Conservation (phyloP, 768 basidiomycete genomes). For the Dentipellis sp. region DNA sequence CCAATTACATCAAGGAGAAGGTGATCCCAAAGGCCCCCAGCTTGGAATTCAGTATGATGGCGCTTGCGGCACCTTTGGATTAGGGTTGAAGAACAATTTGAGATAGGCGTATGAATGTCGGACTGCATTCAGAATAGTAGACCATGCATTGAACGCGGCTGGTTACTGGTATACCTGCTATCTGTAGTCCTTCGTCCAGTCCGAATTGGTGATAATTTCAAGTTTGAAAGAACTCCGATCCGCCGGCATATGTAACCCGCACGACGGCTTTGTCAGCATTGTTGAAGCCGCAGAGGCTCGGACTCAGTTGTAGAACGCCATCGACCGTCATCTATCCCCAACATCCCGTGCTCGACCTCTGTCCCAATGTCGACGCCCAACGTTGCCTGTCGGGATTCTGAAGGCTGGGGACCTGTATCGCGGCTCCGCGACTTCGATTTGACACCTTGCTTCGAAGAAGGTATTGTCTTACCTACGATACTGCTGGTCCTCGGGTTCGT, state of each 20-base stretch:
- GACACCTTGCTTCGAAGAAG: slow-evolving; percentile 78
- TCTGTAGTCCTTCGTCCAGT: too few species aligned
- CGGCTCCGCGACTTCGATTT: slow-evolving; percentile 57
- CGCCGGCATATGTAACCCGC: too few species aligned
- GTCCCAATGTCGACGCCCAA: neutral
- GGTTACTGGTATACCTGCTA: too few species aligned
- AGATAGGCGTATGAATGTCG: too few species aligned
- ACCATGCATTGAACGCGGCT: neutral
- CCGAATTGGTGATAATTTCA: too few species aligned
- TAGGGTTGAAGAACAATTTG: neutral
- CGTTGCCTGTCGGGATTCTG: slow-evolving; percentile 38
- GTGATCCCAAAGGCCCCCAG: slow-evolving; percentile 47
- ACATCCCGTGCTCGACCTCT: neutral
- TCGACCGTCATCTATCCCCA: neutral
- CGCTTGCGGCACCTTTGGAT: slow-evolving; percentile 27
- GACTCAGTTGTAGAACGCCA: too few species aligned
- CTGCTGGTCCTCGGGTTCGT: slow-evolving; percentile 37
- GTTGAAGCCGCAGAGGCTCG: too few species aligned
- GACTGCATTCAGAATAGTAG: neutral
- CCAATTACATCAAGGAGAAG: slow-evolving; percentile 47
- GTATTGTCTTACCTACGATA: slow-evolving; percentile 46
- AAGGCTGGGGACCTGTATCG: slow-evolving; percentile 64
- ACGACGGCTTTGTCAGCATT: too few species aligned
- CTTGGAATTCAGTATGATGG: slow-evolving; percentile 62
- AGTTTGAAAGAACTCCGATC: too few species aligned